Conservation (phyloP, 1,284 basidiomycete genomes). For the Bjerkandera adusta region DNA sequence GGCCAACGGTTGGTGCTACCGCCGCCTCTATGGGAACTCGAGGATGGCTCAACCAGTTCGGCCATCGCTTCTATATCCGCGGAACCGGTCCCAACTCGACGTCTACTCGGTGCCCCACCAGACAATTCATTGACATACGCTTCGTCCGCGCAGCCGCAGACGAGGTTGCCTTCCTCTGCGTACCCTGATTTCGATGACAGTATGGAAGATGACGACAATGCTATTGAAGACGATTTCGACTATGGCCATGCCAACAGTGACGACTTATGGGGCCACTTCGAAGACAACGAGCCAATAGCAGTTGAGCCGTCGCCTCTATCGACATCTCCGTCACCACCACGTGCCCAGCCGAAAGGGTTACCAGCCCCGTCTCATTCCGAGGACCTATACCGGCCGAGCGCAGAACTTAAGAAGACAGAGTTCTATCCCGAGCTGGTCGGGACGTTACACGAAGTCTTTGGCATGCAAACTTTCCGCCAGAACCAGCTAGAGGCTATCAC, state of each 20-base stretch:
- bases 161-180: no score
- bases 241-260: slow-evolving; percentile 9
- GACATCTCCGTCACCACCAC: background rate
- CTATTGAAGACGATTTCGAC: slow-evolving; percentile 4
- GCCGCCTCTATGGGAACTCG: slow-evolving; percentile 8
- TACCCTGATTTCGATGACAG: no score
- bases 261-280: slow-evolving; percentile 14
- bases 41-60: slow-evolving; percentile 2
- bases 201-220: slow-evolving; percentile 4
- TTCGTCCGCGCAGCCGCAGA: no score
- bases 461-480: slow-evolving; percentile 67
- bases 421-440: slow-evolving; percentile 61
- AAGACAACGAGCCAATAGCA: background rate
- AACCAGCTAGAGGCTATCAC: slow-evolving; percentile 91
- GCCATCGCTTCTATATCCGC: no score
- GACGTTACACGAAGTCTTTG: slow-evolving; percentile 67
- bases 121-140: no score
- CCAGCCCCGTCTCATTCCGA: background rate
- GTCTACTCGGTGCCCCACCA: no score
- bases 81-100: no score
- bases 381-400: background rate
- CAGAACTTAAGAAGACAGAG: slow-evolving; percentile 21
- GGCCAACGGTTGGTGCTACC: slow-evolving; percentile 10
- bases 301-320: background rate
- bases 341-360: background rate